Evolutionary conservation across 495 filamentous ascomycete species (phyloP).

Genomic region (Penicillium malachiteum): DNA sequence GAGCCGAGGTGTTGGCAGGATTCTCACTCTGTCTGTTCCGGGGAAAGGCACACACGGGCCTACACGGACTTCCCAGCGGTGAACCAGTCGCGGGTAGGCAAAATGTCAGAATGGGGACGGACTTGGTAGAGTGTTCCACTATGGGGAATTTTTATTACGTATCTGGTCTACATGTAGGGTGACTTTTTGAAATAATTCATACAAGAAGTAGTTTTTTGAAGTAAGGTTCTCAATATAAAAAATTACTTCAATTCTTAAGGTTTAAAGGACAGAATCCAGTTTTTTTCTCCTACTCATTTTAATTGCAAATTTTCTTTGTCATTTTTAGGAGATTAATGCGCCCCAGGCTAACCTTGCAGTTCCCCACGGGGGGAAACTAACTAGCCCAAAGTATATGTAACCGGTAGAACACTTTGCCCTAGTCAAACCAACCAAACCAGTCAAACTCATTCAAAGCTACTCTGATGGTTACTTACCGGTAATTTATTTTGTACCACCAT

Average conservation of each 20-base stretch:
- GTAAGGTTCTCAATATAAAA: too few species aligned
- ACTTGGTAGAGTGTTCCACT: background rate
- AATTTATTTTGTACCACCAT: background rate
- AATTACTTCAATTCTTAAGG: too few species aligned
- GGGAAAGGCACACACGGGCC: slow-evolving; percentile 13
- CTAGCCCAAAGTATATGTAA: background rate
- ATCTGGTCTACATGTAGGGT: too few species aligned
- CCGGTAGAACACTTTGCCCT: background rate
- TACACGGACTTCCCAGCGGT: slow-evolving; percentile 9
- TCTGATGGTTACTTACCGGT: background rate
- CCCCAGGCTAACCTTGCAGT: background rate
- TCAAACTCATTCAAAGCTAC: too few species aligned
- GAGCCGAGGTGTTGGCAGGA: slow-evolving; percentile 9
- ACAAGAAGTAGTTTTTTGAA: too few species aligned
- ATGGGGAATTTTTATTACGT: background rate
- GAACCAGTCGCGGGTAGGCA: slow-evolving; percentile 20
- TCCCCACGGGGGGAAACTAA: slow-evolving; percentile 1
- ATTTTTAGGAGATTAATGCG: background rate
- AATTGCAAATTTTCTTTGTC: background rate
- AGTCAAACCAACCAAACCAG: background rate
- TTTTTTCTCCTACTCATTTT: background rate
- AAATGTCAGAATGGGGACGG: slow-evolving; percentile 16
- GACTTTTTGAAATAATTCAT: too few species aligned
- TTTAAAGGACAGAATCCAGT: background rate
- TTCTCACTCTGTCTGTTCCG: slow-evolving; percentile 12